These are phyloP conservation scores for Penicillium sclerotigenum DNA, from an alignment of 2,329 filamentous ascomycete species.

Conservation along the genomic window DNA sequence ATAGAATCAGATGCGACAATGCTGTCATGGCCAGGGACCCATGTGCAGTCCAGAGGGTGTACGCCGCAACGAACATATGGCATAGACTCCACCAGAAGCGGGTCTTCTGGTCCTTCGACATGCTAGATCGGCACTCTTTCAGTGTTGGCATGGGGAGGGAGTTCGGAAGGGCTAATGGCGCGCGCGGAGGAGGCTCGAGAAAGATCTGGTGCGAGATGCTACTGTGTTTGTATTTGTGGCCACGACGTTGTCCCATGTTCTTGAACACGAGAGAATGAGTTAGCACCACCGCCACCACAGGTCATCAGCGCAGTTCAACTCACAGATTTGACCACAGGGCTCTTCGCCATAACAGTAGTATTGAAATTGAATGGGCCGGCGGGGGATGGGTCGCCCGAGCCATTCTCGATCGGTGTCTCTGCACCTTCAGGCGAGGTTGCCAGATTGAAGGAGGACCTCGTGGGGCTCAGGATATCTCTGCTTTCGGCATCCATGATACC, in stretches of 20 bases:
- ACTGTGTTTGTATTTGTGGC: conserved; percentile 97
- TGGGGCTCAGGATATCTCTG: conserved; percentile 33
- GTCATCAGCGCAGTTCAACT: conserved; percentile 34
- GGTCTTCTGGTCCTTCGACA: conserved; percentile 81
- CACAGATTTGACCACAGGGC: conserved; percentile 70
- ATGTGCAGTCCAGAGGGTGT: conserved; percentile 80
- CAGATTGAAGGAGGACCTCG: conserved; percentile 36
- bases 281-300: conserved; percentile 5
- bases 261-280: conserved; percentile 39
- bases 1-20: conserved; percentile 88
- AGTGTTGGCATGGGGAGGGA: conserved; percentile 89
- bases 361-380: conserved; percentile 86
- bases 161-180: conserved; percentile 83
- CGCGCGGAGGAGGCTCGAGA: conserved; percentile 80
- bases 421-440: conserved; percentile 29
- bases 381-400: conserved; percentile 34
- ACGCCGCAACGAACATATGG: conserved; percentile 77
- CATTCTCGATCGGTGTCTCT: conserved; percentile 24
- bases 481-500: conserved; percentile 18
- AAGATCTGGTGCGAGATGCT: conserved; percentile 97
- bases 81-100: conserved; percentile 86
- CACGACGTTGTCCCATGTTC: conserved; percentile 86
- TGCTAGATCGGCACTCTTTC: conserved; percentile 81
- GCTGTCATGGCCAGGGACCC: conserved; percentile 89
- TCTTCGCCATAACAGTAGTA: conserved; percentile 71